Evolutionary conservation across 140 eudicot species (phyloP).

Genomic region (Erigeron philadelphicus): DNA sequence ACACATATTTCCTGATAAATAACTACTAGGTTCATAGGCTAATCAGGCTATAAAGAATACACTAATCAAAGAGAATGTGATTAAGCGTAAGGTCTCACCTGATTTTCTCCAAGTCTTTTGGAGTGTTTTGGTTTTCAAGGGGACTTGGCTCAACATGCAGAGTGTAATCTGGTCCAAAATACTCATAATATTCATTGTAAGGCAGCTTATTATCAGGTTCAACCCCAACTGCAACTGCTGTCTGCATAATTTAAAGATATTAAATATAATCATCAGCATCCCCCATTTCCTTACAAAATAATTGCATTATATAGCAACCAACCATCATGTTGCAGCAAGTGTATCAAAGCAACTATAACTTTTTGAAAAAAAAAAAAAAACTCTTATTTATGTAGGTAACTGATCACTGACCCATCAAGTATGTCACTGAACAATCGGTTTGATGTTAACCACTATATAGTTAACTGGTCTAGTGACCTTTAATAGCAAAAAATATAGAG

Average conservation of each 20-base stretch:
- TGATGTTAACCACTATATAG: not conserved
- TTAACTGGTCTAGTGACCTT: not conserved
- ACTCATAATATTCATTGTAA: slow-evolving; percentile 74
- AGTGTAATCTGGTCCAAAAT: slow-evolving; percentile 93
- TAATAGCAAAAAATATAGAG: not conserved
- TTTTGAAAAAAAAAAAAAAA: no score
- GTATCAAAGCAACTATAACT: no score
- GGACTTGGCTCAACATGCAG: slow-evolving; percentile 71
- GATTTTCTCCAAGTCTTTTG: slow-evolving; percentile 70
- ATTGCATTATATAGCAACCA: not conserved
- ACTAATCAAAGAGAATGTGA: not conserved
- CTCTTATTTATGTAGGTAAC: no score
- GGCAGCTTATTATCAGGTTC: slow-evolving; percentile 91
- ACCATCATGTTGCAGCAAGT: not conserved
- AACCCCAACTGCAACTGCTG: slow-evolving; percentile 95
- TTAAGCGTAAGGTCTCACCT: slow-evolving; percentile 39
- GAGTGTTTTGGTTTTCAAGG: slow-evolving; percentile 68
- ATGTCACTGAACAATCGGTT: not conserved
- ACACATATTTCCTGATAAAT: not conserved
- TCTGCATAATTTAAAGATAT: slow-evolving; percentile 41
- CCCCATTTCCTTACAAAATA: not conserved
- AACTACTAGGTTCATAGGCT: not conserved
- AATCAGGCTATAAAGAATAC: not conserved
- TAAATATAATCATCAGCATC: slow-evolving; percentile 7
- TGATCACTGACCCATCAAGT: not conserved